Evolutionary conservation across 2,329 filamentous ascomycete species (phyloP), one percentile per base, ranked within the genome.

Genomic region (Huntiella abstrusa): DNA sequence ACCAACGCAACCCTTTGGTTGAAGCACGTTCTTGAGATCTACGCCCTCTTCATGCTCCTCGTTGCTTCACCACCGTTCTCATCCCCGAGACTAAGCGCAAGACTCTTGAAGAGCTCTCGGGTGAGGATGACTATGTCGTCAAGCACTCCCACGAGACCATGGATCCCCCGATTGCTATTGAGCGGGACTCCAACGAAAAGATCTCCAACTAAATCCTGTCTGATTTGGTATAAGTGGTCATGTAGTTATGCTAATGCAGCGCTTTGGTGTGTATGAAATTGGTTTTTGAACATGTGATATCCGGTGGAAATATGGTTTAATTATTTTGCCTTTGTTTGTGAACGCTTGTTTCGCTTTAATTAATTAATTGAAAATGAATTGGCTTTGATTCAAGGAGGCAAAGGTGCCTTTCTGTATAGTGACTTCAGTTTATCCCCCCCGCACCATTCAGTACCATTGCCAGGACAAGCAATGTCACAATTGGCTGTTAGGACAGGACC

Each of bases 21-120:
- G 60, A 69, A 84, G 62, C 80, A 85, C 59, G 80, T 85, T 36
- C 73, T 86, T 56, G 66, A 83, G 66, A 84, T 85, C 54, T 72
- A 70, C 56, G 78, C 80, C 4, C 66, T 83, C 22, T 85, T 87
- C 68, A 86, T 85, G 81, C 68, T 85, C 33, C 65, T 74, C 49
- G 82, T 48, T 65, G 73, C 61, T 68, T 80, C 57, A 81, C 78
- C 7, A 78, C 78, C 1, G 61, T 82, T 1, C 63, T 83, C 49
- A 82, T 84, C 49, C 77, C 77, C 5, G 81, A 84, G 67, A 84
- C 77, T 15, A 83, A 80, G 64, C 67, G 77, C 49, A 78, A 77
- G 68, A 48, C 46, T 13, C 35, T 48, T 11, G 46, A 44, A 13
- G 41, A 48, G 41, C 35, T 48, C 35, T 48, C 41, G 17, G 46